phyloP scores from a whole-genome alignment of 2,329 filamentous ascomycete genomes.

The Pyrenochaeta sp. region DNA sequence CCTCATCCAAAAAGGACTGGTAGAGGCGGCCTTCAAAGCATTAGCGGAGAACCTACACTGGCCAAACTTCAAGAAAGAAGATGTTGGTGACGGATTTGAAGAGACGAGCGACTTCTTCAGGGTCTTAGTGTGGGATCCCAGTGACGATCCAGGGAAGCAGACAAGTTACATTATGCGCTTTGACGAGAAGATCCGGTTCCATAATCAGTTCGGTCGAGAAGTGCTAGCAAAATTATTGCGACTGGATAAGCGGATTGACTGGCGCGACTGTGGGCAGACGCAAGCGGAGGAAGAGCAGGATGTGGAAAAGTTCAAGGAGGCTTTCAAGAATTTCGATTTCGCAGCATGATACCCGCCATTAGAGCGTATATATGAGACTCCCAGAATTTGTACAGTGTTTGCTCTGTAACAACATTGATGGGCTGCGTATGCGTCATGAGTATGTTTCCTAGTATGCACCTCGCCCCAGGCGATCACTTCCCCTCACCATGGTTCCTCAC shows the following conservation, averaged over 20 bases:
- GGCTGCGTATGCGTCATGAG: background rate
- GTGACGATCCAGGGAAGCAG: slow-evolving; percentile 63
- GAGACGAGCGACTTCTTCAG: slow-evolving; percentile 74
- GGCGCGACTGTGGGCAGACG: slow-evolving; percentile 84
- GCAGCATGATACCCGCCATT: slow-evolving; percentile 52
- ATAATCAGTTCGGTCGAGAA: slow-evolving; percentile 86
- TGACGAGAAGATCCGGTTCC: slow-evolving; percentile 77
- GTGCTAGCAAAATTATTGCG: slow-evolving; percentile 89
- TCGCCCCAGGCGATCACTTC: background rate
- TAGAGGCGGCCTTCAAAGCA: slow-evolving; percentile 88
- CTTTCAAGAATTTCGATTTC: slow-evolving; percentile 90
- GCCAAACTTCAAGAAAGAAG: slow-evolving; percentile 59
- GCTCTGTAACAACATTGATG: background rate
- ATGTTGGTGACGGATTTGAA: slow-evolving; percentile 53
- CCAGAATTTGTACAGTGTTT: background rate
- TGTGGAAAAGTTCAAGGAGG: slow-evolving; percentile 78
- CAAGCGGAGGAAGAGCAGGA: slow-evolving; percentile 81
- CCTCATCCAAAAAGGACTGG: slow-evolving; percentile 74
- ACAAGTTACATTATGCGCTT: slow-evolving; percentile 79
- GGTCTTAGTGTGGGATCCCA: slow-evolving; percentile 77
- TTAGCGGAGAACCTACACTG: slow-evolving; percentile 80
- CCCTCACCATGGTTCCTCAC: background rate
- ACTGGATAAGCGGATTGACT: slow-evolving; percentile 79
- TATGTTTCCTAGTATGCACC: background rate
- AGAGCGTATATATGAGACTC: background rate